phyloP scores from a whole-genome alignment of 345 rosid genomes.

The Brassica carinata region DNA sequence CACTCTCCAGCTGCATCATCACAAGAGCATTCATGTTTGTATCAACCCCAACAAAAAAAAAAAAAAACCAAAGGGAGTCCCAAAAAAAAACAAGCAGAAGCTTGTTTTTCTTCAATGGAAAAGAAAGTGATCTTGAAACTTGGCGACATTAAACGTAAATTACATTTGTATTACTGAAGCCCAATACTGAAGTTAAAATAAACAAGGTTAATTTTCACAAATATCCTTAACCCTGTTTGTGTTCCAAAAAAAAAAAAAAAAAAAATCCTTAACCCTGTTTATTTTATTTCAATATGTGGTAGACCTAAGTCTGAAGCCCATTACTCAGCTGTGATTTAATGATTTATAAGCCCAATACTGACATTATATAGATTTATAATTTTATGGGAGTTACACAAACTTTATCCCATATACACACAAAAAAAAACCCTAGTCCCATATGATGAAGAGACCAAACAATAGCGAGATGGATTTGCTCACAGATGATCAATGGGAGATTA shows the following conservation, averaged over 20 bases:
- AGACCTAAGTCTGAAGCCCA: not conserved
- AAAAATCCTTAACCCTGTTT: too few relatives aligned
- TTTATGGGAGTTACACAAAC: not conserved
- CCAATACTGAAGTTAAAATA: too few relatives aligned
- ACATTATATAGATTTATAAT: not conserved
- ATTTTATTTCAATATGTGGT: too few relatives aligned
- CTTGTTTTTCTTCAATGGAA: not conserved
- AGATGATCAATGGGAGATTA: not conserved
- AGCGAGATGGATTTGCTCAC: not conserved
- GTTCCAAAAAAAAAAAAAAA: too few relatives aligned
- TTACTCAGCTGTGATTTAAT: not conserved
- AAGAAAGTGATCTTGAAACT: not conserved
- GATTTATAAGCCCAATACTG: not conserved
- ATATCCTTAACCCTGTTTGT: too few relatives aligned
- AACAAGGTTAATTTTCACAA: too few relatives aligned
- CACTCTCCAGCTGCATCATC: conserved; percentile 88
- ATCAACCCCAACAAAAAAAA: conserved; percentile 4
- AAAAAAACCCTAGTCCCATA: not conserved
- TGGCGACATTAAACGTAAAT: not conserved
- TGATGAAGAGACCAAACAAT: not conserved
- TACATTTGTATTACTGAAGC: too few relatives aligned
- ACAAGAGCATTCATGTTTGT: conserved; percentile 90
- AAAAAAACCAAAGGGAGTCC: not conserved
- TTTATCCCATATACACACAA: not conserved
- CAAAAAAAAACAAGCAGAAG: not conserved